Percentiles rank a stretch among this genome's conserved stretches.
Evolutionary conservation across 2,329 filamentous ascomycete genomes (phyloP).

Genomic region (Reticulascus tulasneorum): DNA sequence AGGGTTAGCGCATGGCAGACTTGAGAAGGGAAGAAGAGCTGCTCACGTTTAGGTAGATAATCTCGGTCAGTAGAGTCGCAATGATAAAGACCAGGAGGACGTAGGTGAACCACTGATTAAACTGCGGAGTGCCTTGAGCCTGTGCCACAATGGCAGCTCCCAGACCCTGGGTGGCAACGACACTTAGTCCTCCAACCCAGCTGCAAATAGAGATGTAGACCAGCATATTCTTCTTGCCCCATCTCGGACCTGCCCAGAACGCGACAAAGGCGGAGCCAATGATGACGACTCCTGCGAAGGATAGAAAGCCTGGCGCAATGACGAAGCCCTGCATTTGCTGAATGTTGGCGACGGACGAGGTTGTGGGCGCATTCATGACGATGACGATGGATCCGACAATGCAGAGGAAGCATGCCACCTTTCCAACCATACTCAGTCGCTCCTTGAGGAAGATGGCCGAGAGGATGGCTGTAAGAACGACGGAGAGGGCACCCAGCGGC

Average conservation of each 20-base stretch:
- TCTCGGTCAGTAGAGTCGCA: slow-evolving; percentile 83
- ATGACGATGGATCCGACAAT: slow-evolving; percentile 92
- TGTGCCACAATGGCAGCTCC: slow-evolving; percentile 89
- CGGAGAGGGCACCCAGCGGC: slow-evolving; percentile 82
- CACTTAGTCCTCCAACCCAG: slow-evolving; percentile 87
- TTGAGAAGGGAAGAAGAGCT: slow-evolving; percentile 4
- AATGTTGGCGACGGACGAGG: slow-evolving; percentile 81
- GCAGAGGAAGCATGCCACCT: slow-evolving; percentile 92
- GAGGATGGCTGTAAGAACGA: slow-evolving; percentile 86
- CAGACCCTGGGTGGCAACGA: slow-evolving; percentile 89
- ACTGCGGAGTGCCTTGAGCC: slow-evolving; percentile 76
- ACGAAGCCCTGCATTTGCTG: slow-evolving; percentile 90
- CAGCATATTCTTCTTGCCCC: slow-evolving; percentile 95
- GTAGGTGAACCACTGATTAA: slow-evolving; percentile 97
- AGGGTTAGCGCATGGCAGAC: slow-evolving; percentile 26
- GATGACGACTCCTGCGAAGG: slow-evolving; percentile 79
- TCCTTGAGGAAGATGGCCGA: slow-evolving; percentile 96
- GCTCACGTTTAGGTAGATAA: slow-evolving; percentile 91
- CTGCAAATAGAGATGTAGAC: slow-evolving; percentile 97
- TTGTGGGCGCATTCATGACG: slow-evolving; percentile 83
- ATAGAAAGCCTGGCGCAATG: slow-evolving; percentile 79
- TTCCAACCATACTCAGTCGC: slow-evolving; percentile 89
- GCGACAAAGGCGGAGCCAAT: slow-evolving; percentile 68
- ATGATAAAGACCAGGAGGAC: slow-evolving; percentile 88
- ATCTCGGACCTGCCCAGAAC: slow-evolving; percentile 78